Conservation (phyloP, 106 monocot species). For the Dactylorhiza incarnata region DNA sequence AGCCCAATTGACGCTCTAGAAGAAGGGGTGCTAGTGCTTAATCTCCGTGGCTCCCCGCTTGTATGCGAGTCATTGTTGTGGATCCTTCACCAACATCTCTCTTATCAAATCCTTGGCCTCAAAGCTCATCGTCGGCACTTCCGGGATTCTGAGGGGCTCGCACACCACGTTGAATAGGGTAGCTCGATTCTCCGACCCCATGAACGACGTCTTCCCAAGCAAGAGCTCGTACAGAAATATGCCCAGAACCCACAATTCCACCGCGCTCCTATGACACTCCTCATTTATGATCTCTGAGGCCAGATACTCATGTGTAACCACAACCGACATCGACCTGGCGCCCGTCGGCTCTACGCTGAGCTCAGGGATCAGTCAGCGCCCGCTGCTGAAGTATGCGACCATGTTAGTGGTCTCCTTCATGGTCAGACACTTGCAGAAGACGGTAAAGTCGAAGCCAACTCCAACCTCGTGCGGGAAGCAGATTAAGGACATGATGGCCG, state of each 20-base stretch:
- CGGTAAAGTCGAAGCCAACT: too few species aligned
- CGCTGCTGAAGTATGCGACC: too few species aligned
- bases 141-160: slow-evolving; percentile 16
- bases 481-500: too few species aligned
- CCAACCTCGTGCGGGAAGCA: too few species aligned
- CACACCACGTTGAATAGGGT: slow-evolving; percentile 42
- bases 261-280: slow-evolving; percentile 18
- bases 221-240: slow-evolving; percentile 17
- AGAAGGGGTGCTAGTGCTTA: slow-evolving; percentile 20
- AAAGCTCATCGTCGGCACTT: slow-evolving; percentile 10
- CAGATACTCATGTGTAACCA: slow-evolving; percentile 37
- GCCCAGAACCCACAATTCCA: slow-evolving; percentile 21
- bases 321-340: slow-evolving; percentile 49
- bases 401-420: too few species aligned
- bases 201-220: slow-evolving; percentile 15
- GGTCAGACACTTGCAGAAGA: too few species aligned
- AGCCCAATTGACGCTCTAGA: slow-evolving; percentile 16
- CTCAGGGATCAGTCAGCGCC: slow-evolving; percentile 36
- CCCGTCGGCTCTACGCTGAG: slow-evolving; percentile 41
- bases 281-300: slow-evolving; percentile 23
- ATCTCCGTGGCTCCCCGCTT: slow-evolving; percentile 24
- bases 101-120: slow-evolving; percentile 7
- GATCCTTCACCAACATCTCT: slow-evolving; percentile 17
- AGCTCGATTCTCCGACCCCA: slow-evolving; percentile 14
- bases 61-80: slow-evolving; percentile 14